Base-by-base conservation (phyloP, 2,329 filamentous ascomycete species). In the Curvularia lunata region DNA sequence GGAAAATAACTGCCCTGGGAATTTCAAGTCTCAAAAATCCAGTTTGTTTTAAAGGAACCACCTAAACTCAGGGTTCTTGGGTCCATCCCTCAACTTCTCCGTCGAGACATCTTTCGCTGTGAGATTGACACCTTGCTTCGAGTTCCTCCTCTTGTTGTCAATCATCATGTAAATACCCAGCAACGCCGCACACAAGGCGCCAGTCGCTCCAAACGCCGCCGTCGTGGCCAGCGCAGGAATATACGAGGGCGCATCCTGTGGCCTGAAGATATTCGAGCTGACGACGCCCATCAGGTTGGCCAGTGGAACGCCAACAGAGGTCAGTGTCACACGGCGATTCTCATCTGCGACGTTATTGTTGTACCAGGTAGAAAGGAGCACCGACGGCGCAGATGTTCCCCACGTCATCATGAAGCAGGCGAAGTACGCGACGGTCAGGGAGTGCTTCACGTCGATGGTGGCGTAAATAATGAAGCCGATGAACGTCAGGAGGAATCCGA, bases 311-410 rank as follows among this genome's bases (percentile, higher is more conserved):
- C 87, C 88, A 18, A 92, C 83, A 27, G 86, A 88, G 0, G 90
- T 92, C 13, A 92, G 79, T 0, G 88, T 82, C 5, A 91, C 82
- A 46, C 90, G 87, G 37, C 87, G 85, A 56, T 88, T 88, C 75
- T 93, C 91, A 67, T 93, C 85, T 1, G 90, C 89, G 54, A 92
- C 85, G 72, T 94, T 94, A 80, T 93, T 93, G 78, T 91, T 93
- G 78, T 92, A 92, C 88, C 87, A 89, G 55, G 86, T 81, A 64
- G 86, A 79, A 16, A 88, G 80, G 12, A 93, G 80, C 8, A 92
- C 89, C 0, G 86, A 90, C 0, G 91, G 90, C 0, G 90, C 89
- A 1, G 86, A 88, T 0, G 89, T 91, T 16, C 90, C 90, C 87
- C 89, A 92, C 10, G 87, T 89, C 88, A 92, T 91, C 88, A 92